phyloP scores from a whole-genome alignment of 176 grass and related monocot genomes.

The Poa annua region DNA sequence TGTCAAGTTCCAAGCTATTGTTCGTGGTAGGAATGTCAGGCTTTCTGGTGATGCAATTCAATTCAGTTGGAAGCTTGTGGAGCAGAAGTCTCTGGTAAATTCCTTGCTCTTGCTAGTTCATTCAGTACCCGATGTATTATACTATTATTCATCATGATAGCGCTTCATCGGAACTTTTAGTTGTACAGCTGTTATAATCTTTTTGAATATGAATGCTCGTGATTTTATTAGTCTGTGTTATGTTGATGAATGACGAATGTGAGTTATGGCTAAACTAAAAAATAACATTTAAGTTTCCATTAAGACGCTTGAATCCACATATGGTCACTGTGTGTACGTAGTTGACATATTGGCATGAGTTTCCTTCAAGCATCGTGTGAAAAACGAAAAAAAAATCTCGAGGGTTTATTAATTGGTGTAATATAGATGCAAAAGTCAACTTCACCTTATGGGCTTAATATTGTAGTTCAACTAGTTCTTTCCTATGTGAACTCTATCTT shows the following conservation, averaged over 20 bases:
- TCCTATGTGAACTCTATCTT: not conserved
- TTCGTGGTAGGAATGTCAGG: constrained; percentile 68
- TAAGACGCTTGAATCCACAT: not conserved
- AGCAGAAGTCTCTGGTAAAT: constrained; percentile 50
- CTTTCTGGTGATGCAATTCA: constrained; percentile 40
- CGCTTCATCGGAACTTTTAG: not conserved
- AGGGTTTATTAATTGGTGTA: not conserved
- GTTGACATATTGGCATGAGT: not conserved
- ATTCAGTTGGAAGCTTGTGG: constrained; percentile 36
- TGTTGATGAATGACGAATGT: not conserved
- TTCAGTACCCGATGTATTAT: constrained; percentile 3
- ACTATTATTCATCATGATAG: constrained; percentile 8
- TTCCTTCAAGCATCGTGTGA: not conserved
- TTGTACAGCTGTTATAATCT: constrained; percentile 20
- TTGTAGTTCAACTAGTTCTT: not conserved
- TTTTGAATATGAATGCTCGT: not conserved
- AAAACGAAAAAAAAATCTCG: not conserved
- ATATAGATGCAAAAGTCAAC: not conserved
- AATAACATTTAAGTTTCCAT: not conserved
- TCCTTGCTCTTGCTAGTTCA: not conserved
- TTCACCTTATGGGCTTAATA: not conserved
- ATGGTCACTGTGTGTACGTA: not conserved
- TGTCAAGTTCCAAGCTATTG: constrained; percentile 77
- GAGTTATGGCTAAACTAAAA: not conserved
- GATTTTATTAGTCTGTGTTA: not conserved